These are phyloP conservation scores for Beauveria sp. DNA, from an alignment of 2,329 filamentous ascomycete genomes.

Conservation along the genomic window DNA sequence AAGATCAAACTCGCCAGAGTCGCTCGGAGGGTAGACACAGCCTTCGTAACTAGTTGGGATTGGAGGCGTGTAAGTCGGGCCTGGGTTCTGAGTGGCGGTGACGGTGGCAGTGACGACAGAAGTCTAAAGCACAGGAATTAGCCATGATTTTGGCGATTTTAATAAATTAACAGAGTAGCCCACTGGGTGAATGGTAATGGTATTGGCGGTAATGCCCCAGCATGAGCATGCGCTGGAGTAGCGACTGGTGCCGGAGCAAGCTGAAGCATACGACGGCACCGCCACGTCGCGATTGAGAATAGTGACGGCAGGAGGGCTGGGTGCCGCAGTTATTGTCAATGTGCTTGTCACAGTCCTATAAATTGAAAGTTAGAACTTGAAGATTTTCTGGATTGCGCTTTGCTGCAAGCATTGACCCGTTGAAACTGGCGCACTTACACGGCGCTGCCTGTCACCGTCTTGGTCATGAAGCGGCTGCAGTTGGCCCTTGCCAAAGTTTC, in stretches of 20 bases:
- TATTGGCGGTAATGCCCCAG: slow-evolving; percentile 17
- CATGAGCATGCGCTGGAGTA: slow-evolving; percentile 23
- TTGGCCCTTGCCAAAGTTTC: neutral
- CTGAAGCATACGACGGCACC: slow-evolving; percentile 18
- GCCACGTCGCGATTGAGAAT: neutral
- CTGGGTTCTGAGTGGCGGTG: neutral
- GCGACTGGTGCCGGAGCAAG: slow-evolving; percentile 14
- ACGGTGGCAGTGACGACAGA: slow-evolving; percentile 2
- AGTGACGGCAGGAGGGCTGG: neutral
- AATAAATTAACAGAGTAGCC: neutral
- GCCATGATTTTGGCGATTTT: no score
- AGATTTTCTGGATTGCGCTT: neutral
- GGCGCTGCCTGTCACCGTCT: neutral
- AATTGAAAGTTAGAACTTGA: neutral
- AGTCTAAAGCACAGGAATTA: neutral
- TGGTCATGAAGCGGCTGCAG: slow-evolving; percentile 8
- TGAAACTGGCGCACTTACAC: neutral
- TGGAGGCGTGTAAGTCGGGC: neutral
- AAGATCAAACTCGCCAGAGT: neutral
- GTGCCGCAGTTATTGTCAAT: neutral
- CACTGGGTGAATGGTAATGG: slow-evolving; percentile 12
- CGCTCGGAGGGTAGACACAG: neutral
- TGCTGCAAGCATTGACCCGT: neutral
- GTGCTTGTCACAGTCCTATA: neutral
- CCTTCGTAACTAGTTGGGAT: neutral